Evolutionary conservation across 1,139 yeast genomes (phyloP).

Genomic region (Candida sanyaensis): DNA sequence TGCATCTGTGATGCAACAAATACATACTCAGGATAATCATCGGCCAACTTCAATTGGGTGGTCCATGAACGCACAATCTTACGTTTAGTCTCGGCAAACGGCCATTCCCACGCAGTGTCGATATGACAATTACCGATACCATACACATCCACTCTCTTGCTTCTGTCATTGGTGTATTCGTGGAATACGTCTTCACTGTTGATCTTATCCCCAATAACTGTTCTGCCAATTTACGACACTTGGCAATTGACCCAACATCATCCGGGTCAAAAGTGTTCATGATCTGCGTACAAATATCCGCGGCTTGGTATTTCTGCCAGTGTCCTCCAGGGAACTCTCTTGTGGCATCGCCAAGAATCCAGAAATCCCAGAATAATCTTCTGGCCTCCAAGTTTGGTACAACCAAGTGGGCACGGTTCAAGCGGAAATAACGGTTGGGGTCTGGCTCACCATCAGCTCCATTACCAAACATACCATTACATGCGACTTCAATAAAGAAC

Average conservation of each 20-base stretch:
- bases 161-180: conserved; percentile 15
- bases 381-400: conserved; percentile 83
- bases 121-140: conserved; percentile 96
- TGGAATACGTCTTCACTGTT: conserved; percentile 66
- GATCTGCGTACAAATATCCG: conserved; percentile 72
- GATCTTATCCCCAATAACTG: conserved; percentile 57
- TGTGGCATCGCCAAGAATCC: conserved; percentile 89
- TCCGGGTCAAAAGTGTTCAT: conserved; percentile 77
- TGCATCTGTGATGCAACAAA: conserved; percentile 97
- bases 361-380: conserved; percentile 75
- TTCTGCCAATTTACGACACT: conserved; percentile 69
- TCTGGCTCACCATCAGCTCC: conserved; percentile 63
- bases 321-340: conserved; percentile 74
- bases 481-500: conserved; percentile 86
- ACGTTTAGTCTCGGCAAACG: conserved; percentile 91
- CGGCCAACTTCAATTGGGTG: conserved; percentile 81
- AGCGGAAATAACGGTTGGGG: conserved; percentile 66
- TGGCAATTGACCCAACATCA: conserved; percentile 47
- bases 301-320: conserved; percentile 86
- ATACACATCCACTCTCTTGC: conserved; percentile 52
- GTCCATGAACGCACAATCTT: conserved; percentile 96
- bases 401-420: conserved; percentile 73
- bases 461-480: conserved; percentile 94
- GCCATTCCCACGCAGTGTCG: conserved; percentile 99
- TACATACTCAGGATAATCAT: conserved; percentile 86